These are phyloP conservation scores for Pleomassaria siparia DNA, from an alignment of 2,329 filamentous ascomycete genomes.

Conservation along the genomic window DNA sequence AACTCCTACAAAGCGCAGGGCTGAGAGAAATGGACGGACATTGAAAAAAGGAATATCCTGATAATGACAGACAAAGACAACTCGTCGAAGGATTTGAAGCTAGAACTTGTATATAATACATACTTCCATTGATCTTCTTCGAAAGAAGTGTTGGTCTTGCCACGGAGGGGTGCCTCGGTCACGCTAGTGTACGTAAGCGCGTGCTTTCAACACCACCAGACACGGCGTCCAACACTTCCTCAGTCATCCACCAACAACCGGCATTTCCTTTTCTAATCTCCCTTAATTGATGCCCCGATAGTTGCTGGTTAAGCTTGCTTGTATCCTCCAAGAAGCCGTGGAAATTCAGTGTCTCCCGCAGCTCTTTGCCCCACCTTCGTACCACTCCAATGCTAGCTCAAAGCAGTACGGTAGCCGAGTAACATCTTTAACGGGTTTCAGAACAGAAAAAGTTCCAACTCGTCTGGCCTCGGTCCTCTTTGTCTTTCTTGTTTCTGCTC, in stretches of 20 bases:
- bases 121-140: neutral
- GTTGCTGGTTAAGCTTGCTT: neutral
- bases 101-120: constrained; percentile 1
- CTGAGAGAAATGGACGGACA: constrained; percentile 1
- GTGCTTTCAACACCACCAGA: neutral
- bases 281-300: neutral
- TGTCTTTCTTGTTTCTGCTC: neutral
- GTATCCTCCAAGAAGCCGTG: neutral
- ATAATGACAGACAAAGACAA: neutral
- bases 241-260: neutral
- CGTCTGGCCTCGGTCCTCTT: neutral
- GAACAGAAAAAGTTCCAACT: neutral
- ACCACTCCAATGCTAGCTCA: neutral
- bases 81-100: neutral
- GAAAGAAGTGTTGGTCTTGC: neutral
- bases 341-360: neutral
- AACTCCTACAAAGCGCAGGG: too few species aligned
- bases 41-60: constrained; percentile 7
- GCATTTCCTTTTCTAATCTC: neutral
- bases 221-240: neutral
- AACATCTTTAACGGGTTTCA: neutral
- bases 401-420: neutral
- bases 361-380: neutral
- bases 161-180: neutral
- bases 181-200: neutral